A percentile compares a stretch with the other conserved stretches of the same genome.
Conservation (phyloP, 2,329 filamentous ascomycete species). For the Colletotrichum sp. region DNA sequence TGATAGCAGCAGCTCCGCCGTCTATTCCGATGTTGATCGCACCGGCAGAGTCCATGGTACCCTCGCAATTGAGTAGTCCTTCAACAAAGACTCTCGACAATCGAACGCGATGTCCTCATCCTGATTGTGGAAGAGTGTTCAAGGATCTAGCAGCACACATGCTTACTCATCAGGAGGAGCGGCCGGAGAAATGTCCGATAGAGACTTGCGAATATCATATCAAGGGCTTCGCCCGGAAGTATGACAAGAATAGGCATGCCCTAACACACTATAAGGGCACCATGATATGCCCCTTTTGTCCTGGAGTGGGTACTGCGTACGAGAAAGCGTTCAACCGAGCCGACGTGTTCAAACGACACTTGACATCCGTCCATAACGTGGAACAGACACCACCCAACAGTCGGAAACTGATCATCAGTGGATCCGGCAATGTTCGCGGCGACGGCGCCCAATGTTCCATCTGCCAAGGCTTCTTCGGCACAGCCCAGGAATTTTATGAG, state of each 20-base stretch:
- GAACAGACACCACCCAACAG: constrained; percentile 94
- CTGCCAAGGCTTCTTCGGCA: constrained; percentile 78
- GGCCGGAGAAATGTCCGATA: constrained; percentile 96
- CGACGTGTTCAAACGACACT: constrained; percentile 95
- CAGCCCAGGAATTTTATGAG: constrained; percentile 96
- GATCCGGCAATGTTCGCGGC: constrained; percentile 24
- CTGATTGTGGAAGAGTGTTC: constrained; percentile 63
- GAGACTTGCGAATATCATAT: constrained; percentile 90
- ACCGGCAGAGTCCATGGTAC: background rate
- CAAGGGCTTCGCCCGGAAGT: constrained; percentile 95
- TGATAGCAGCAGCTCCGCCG: constrained; percentile 5
- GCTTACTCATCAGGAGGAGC: constrained; percentile 92
- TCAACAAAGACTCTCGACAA: constrained; percentile 40
- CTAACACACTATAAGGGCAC: constrained; percentile 97
- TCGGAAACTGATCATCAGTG: constrained; percentile 68
- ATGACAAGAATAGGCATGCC: constrained; percentile 97
- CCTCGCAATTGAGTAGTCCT: constrained; percentile 28
- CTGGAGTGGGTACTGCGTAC: constrained; percentile 81
- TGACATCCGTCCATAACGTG: constrained; percentile 91
- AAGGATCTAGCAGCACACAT: constrained; percentile 84
- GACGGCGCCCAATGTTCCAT: constrained; percentile 89
- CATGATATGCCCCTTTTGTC: constrained; percentile 97
- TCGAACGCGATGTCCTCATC: constrained; percentile 57
- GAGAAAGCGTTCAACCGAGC: constrained; percentile 97
- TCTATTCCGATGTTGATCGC: background rate